Conservation (phyloP, 768 basidiomycete genomes). For the Leucosporidium creatinivorum region DNA sequence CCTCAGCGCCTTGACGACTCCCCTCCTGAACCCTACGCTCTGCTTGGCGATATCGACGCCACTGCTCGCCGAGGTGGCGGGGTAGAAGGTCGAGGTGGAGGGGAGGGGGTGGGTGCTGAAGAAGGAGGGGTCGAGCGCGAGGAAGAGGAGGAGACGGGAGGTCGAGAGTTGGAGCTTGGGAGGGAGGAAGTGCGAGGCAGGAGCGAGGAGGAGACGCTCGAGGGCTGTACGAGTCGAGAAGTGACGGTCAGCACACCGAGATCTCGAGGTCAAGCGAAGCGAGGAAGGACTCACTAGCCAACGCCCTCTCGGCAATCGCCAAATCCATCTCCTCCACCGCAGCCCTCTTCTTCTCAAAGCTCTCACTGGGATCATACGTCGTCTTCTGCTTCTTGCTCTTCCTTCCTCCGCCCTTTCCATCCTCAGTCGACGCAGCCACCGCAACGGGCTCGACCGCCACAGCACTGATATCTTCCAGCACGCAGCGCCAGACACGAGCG, state of each 20-base stretch:
- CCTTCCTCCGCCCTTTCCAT: constrained; percentile 5
- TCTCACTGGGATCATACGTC: constrained; percentile 26
- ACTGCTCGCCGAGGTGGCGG: constrained; percentile 8
- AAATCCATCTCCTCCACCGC: constrained; percentile 17
- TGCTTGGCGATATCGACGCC: constrained; percentile 20
- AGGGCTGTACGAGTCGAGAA: constrained; percentile 5
- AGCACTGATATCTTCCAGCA: constrained; percentile 25
- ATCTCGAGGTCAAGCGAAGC: neutral
- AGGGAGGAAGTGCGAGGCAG: constrained; percentile 18
- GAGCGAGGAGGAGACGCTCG: constrained; percentile 26
- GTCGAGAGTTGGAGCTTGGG: constrained; percentile 27
- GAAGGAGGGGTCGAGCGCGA: constrained; percentile 27
- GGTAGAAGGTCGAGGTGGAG: constrained; percentile 21
- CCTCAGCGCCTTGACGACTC: constrained; percentile 8
- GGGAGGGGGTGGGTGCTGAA: constrained; percentile 2
- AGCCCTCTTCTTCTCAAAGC: constrained; percentile 8
- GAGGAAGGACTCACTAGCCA: constrained; percentile 15
- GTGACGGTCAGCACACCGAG: accelerated
- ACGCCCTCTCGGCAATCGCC: constrained; percentile 14
- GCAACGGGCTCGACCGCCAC: constrained; percentile 28
- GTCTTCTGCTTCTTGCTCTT: constrained; percentile 27
- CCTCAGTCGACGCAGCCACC: neutral
- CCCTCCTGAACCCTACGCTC: constrained; percentile 3
- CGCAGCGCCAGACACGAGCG: constrained; percentile 26
- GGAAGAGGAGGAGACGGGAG: constrained; percentile 28